Evolutionary conservation across 31 red algal genomes (phyloP).

Genomic region (Odonthalia washingtoniensis): DNA sequence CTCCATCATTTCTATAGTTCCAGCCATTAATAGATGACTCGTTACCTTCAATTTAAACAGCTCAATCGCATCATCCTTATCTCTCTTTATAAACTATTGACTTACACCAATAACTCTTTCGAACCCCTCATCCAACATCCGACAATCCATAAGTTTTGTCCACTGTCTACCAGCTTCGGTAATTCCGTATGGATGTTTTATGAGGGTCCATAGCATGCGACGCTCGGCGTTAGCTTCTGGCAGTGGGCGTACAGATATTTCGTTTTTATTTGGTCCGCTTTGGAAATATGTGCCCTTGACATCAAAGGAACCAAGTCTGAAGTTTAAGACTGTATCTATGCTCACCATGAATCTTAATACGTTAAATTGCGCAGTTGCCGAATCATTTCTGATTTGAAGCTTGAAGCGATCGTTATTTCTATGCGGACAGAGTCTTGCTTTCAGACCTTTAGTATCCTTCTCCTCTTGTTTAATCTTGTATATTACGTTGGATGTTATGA

Average conservation of each 20-base stretch:
- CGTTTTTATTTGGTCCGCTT: neutral
- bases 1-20: too few relatives aligned
- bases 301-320: slow-evolving; percentile 13
- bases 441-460: neutral
- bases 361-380: slow-evolving; percentile 7
- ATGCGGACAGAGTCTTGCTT: slow-evolving; percentile 12
- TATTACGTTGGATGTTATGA: neutral
- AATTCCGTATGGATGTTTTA: neutral
- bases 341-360: slow-evolving; percentile 1
- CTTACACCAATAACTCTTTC: too few relatives aligned
- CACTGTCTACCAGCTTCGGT: too few relatives aligned
- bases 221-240: neutral
- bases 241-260: neutral
- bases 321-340: neutral
- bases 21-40: too few relatives aligned
- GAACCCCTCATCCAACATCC: too few relatives aligned
- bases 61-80: too few relatives aligned
- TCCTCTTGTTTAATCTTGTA: slow-evolving; percentile 4
- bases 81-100: too few relatives aligned
- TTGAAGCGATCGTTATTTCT: neutral
- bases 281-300: slow-evolving; percentile 11
- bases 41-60: too few relatives aligned
- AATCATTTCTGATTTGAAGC: slow-evolving; percentile 4
- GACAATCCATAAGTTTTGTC: too few relatives aligned
- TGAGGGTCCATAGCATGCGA: neutral